phyloP scores from a whole-genome alignment of 148 eudicot species.

The Heliosperma pusillum region DNA sequence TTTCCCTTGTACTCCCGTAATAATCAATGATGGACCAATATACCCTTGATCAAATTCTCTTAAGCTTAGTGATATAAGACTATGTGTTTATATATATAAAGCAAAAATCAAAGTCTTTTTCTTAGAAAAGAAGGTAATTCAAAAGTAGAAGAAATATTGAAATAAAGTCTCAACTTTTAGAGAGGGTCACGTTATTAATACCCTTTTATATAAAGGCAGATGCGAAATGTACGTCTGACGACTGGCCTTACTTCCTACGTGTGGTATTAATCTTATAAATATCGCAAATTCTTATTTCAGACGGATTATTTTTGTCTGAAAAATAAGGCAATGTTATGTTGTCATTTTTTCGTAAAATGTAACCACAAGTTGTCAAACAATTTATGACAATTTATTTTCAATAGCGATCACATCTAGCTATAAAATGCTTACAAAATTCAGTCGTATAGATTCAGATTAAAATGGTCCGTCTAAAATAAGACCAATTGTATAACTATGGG shows the following conservation, averaged over 20 bases:
- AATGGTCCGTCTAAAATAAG: no score
- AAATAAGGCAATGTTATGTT: no score
- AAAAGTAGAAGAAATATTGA: background rate
- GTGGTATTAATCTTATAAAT: background rate
- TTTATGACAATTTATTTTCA: no score
- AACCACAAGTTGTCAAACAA: no score
- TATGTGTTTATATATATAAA: background rate
- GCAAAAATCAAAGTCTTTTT: background rate
- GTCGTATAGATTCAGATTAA: no score
- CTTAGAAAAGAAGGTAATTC: background rate
- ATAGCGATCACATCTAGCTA: no score
- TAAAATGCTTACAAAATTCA: no score
- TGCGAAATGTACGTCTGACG: no score
- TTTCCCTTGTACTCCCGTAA: background rate
- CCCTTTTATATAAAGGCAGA: background rate
- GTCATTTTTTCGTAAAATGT: no score
- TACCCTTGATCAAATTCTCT: background rate
- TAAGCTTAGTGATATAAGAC: background rate
- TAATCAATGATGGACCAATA: background rate
- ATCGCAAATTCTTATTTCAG: no score
- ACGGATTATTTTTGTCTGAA: no score
- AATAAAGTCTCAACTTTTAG: background rate
- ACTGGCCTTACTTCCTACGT: constrained; percentile 1
- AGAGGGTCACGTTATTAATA: background rate
- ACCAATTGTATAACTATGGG: no score